Percentiles rank a stretch among this genome's conserved stretches.
Conservation (phyloP, 2,329 filamentous ascomycete species). For the Immersiporthe knoxdaviesiana region DNA sequence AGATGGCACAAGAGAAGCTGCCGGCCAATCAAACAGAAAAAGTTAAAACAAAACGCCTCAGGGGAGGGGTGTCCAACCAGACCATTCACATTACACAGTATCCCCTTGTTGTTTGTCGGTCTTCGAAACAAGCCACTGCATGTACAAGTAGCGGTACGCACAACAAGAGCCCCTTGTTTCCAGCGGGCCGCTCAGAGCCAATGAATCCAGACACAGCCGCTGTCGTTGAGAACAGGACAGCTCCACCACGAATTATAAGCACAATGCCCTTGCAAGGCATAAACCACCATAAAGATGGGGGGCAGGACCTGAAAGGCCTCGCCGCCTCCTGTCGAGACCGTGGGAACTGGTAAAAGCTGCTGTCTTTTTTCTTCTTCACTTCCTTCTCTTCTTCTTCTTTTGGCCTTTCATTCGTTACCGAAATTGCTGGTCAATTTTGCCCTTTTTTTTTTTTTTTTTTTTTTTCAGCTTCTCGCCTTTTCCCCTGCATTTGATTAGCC, state of each 20-base stretch:
- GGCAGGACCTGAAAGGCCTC: not conserved
- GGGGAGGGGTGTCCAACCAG: conserved; percentile 8
- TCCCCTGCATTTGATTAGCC: not conserved
- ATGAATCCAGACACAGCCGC: conserved; percentile 10
- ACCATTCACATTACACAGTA: conserved; percentile 4
- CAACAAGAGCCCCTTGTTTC: not conserved
- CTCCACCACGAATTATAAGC: not conserved
- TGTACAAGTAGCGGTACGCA: conserved; percentile 6
- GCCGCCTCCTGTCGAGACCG: not conserved
- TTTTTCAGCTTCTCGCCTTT: not conserved
- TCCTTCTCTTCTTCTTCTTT: not conserved
- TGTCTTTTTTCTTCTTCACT: not conserved
- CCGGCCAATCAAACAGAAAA: conserved; percentile 3
- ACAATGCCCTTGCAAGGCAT: conserved; percentile 12
- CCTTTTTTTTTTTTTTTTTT: not conserved
- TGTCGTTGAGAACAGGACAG: conserved; percentile 6
- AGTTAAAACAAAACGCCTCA: not conserved
- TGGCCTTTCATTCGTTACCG: not conserved
- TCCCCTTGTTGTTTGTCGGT: not conserved
- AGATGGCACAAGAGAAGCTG: not conserved
- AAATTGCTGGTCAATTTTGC: conserved; percentile 27
- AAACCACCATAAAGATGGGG: not conserved
- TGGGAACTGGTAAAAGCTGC: not conserved
- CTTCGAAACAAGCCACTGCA: conserved; percentile 15
- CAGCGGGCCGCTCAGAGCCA: not conserved